Evolutionary conservation across 805 yeast species (phyloP), one percentile per base, ranked within the genome.

Genomic region (Kodamaea leandrae): DNA sequence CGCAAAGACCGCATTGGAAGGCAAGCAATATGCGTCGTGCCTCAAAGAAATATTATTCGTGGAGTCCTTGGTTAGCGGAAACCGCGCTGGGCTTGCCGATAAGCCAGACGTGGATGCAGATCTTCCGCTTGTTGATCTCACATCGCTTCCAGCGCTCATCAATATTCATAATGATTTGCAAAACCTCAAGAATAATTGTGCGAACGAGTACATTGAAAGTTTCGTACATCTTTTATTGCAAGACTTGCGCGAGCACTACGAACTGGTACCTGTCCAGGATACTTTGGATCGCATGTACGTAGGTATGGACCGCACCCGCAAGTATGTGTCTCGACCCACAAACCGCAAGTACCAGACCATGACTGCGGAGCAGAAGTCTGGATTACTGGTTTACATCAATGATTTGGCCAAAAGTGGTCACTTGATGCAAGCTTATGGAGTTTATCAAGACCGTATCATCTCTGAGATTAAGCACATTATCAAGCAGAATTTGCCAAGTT

Each of bases 391-490:
- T 1, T 72, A 69, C 37, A 64, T 88, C 23, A 55, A 63, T 6
- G 84, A 83, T 18, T 67, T 91, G 16, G 66, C 77, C 6, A 72
- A 80, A 49, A 75, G 87, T 33, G 82, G 81, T 17, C 79, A 77
- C 48, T 56, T 87, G 19, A 69, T 76, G 1, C 65, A 74, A 10
- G 86, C 95, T 0, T 80, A 83, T 48, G 68, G 71, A 28, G 55
- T 66, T 3, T 89, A 84, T 57, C 86, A 83, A 51, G 91, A 82
- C 17, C 71, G 71, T 14, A 77, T 86, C n/a, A 66, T 82, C 9
- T 65, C 72, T 1, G 96, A 89, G 50, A 71, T 87, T 40, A 88
- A 88, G 58, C 72, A 75, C 10, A 77, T 88, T 12, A 86, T 90
- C 27, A 77, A 86, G 45, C 64, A 64, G 4, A 68, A 77, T 49